Evolutionary conservation across 1,139 yeast genomes (phyloP).

Genomic region (Debaryomyces udenii): DNA sequence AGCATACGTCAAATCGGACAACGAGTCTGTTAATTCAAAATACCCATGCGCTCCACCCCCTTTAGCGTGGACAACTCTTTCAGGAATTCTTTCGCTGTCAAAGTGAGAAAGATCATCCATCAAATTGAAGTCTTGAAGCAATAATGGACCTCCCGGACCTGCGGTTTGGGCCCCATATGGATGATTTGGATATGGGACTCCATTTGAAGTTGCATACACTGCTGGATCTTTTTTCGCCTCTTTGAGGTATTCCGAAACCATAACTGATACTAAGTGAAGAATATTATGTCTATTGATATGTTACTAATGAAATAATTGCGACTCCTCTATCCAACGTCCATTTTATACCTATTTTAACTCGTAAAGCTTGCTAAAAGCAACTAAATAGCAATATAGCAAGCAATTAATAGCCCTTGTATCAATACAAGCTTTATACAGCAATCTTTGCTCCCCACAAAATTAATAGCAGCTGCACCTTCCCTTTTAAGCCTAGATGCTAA

Average conservation of each 20-base stretch:
- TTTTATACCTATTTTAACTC: too few relatives aligned
- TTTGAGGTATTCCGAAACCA: slow-evolving; percentile 24
- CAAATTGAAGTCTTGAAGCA: slow-evolving; percentile 59
- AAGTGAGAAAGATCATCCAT: slow-evolving; percentile 61
- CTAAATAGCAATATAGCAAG: too few relatives aligned
- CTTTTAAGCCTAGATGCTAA: too few relatives aligned
- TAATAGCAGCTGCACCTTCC: too few relatives aligned
- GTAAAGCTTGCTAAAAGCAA: too few relatives aligned
- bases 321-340: too few relatives aligned
- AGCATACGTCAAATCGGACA: slow-evolving; percentile 54
- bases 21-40: slow-evolving; percentile 61
- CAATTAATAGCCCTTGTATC: too few relatives aligned
- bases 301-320: too few relatives aligned
- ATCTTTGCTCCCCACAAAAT: too few relatives aligned
- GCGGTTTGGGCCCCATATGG: slow-evolving; percentile 34
- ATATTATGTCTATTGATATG: too few relatives aligned
- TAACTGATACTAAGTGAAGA: slow-evolving; percentile 4
- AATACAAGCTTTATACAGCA: too few relatives aligned
- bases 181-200: slow-evolving; percentile 28
- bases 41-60: slow-evolving; percentile 67
- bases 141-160: slow-evolving; percentile 54
- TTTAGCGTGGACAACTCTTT: slow-evolving; percentile 66
- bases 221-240: slow-evolving; percentile 21
- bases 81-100: slow-evolving; percentile 64
- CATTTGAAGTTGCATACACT: slow-evolving; percentile 32